A percentile compares a stretch with the other conserved stretches of the same genome.
Evolutionary conservation across 2,329 filamentous ascomycete species (phyloP).

Genomic region (Exophiala lecanii-corni): DNA sequence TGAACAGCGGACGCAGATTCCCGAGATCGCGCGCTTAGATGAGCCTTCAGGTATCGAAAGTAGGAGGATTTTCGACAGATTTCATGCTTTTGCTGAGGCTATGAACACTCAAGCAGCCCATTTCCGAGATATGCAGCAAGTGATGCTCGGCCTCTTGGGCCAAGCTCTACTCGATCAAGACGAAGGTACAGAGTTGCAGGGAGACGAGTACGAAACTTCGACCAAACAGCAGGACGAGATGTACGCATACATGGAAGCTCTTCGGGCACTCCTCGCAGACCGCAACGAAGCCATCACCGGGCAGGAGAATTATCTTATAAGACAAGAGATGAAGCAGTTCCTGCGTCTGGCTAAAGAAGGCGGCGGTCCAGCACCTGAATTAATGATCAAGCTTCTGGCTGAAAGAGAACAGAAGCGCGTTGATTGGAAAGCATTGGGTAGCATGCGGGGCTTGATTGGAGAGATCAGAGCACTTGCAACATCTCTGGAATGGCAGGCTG

Average conservation of each 20-base stretch:
- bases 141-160: constrained; percentile 66
- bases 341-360: constrained; percentile 56
- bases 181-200: constrained; percentile 67
- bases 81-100: constrained; percentile 60
- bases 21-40: constrained; percentile 52
- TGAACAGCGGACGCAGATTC: constrained; percentile 59
- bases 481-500: constrained; percentile 55
- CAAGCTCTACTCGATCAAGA: constrained; percentile 80
- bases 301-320: constrained; percentile 67
- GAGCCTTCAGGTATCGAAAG: constrained; percentile 66
- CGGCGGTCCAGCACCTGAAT: constrained; percentile 66
- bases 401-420: constrained; percentile 43
- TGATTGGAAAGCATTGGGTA: constrained; percentile 48
- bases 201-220: constrained; percentile 85
- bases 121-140: constrained; percentile 69
- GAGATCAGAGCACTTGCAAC: constrained; percentile 63
- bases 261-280: constrained; percentile 73
- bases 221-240: constrained; percentile 84
- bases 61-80: constrained; percentile 58
- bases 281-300: constrained; percentile 73
- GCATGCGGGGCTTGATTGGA: constrained; percentile 65
- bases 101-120: constrained; percentile 69
- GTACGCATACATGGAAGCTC: constrained; percentile 75
- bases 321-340: constrained; percentile 65
- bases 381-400: constrained; percentile 49